phyloP scores from a whole-genome alignment of 2,329 filamentous ascomycete species.

The Cercospora zeae-maydis region DNA sequence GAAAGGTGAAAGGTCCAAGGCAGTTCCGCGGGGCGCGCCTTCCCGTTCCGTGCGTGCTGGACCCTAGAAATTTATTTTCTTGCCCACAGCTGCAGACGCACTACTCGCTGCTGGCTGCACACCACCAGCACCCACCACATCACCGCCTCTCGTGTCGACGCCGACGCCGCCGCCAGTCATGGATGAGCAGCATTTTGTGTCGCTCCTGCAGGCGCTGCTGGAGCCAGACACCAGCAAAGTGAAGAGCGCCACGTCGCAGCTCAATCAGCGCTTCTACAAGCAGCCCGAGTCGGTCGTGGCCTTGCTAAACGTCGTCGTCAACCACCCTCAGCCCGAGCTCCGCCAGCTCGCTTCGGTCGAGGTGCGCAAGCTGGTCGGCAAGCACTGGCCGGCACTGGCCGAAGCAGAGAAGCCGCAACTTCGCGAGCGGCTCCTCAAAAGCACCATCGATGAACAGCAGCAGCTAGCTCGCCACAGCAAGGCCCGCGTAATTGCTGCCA shows the following conservation, averaged over 20 bases:
- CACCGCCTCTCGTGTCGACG: not conserved
- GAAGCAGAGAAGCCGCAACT: conserved; percentile 74
- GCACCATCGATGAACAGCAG: conserved; percentile 74
- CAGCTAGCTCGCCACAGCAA: conserved; percentile 78
- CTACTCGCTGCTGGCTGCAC: not conserved
- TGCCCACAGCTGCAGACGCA: not conserved
- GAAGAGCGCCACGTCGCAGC: conserved; percentile 77
- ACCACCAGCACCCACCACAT: not conserved
- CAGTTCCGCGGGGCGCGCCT: not conserved
- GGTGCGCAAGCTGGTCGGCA: conserved; percentile 73
- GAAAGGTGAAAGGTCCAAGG: not conserved
- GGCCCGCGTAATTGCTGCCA: conserved; percentile 80
- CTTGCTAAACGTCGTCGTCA: conserved; percentile 83
- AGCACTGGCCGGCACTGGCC: conserved; percentile 77
- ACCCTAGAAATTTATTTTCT: not conserved
- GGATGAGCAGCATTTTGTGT: conserved; percentile 60
- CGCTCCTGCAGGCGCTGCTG: conserved; percentile 82
- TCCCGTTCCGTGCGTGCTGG: not conserved
- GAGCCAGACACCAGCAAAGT: conserved; percentile 77
- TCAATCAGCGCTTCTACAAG: conserved; percentile 91
- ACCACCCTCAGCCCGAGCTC: conserved; percentile 66
- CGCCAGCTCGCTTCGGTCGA: conserved; percentile 91
- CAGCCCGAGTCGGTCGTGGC: conserved; percentile 78
- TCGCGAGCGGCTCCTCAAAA: conserved; percentile 77
- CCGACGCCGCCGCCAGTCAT: not conserved